Percentiles rank a stretch among this genome's conserved stretches.
Conservation (phyloP, 2,329 filamentous ascomycete species). For the Fusarium incarnatum region DNA sequence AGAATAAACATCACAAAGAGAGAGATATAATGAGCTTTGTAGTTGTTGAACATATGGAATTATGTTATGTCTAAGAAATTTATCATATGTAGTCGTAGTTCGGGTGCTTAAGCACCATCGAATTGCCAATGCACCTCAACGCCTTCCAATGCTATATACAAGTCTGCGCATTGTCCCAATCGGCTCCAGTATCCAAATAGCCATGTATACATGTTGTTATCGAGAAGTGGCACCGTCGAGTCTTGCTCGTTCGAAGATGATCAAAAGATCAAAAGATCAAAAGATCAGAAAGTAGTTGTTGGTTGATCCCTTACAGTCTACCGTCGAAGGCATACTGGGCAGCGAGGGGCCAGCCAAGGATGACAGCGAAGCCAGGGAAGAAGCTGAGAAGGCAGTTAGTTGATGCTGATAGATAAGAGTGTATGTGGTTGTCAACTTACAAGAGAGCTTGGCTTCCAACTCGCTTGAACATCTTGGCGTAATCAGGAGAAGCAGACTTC, state of each 20-base stretch:
- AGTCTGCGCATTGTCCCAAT: slow-evolving; percentile 41
- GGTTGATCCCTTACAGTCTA: slow-evolving; percentile 43
- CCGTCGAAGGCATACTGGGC: slow-evolving; percentile 49
- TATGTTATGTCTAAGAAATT: slow-evolving; percentile 43
- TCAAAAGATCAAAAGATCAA: slow-evolving; percentile 23
- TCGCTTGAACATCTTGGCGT: slow-evolving; percentile 49
- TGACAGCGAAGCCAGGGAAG: slow-evolving; percentile 49
- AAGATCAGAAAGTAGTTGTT: slow-evolving; percentile 1
- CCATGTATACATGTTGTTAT: slow-evolving; percentile 25
- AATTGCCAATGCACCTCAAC: slow-evolving; percentile 44
- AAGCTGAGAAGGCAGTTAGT: slow-evolving; percentile 47
- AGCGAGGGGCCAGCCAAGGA: slow-evolving; percentile 53
- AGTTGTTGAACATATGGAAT: slow-evolving; percentile 45
- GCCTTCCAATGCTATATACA: slow-evolving; percentile 49
- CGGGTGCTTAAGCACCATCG: slow-evolving; percentile 42
- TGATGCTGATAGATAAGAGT: neutral
- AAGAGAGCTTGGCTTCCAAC: slow-evolving; percentile 48
- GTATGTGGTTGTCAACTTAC: slow-evolving; percentile 45
- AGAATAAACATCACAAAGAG: neutral
- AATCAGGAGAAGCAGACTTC: slow-evolving; percentile 48
- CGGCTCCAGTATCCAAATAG: slow-evolving; percentile 13
- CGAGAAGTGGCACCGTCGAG: slow-evolving; percentile 24
- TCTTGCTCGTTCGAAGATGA: slow-evolving; percentile 36
- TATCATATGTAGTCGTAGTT: slow-evolving; percentile 43
- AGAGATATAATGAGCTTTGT: neutral